Evolutionary conservation across 345 rosid species (phyloP).

Genomic region (Populus tremula): DNA sequence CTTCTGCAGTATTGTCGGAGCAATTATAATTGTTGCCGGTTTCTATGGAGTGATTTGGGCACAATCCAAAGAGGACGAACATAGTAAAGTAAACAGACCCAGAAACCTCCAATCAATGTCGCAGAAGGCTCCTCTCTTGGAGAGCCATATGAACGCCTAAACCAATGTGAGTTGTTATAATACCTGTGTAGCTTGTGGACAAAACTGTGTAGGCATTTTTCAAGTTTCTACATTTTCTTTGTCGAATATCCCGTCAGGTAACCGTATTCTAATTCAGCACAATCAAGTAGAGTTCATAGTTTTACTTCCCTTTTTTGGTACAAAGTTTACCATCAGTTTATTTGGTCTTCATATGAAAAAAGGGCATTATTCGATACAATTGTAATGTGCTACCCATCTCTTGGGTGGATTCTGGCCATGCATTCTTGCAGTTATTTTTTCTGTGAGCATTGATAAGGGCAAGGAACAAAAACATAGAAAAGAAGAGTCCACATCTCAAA

Average conservation of each 20-base stretch:
- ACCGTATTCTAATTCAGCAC: not conserved
- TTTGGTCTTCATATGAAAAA: not conserved
- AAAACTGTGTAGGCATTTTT: not conserved
- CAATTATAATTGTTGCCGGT: slow-evolving; percentile 43
- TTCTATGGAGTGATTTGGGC: slow-evolving; percentile 60
- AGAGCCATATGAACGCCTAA: slow-evolving; percentile 11
- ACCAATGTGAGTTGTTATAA: not conserved
- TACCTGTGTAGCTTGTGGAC: not conserved
- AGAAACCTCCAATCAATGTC: not conserved
- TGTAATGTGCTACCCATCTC: not conserved
- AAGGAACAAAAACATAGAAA: not conserved
- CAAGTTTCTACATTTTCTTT: not conserved
- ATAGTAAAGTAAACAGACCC: not conserved
- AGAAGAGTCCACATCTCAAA: not conserved
- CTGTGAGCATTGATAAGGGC: not conserved
- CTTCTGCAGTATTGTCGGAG: slow-evolving; percentile 43
- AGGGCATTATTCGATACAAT: not conserved
- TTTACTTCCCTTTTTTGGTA: not conserved
- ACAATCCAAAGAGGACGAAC: slow-evolving; percentile 34
- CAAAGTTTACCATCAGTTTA: not conserved
- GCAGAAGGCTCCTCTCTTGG: slow-evolving; percentile 28
- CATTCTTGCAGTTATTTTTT: not conserved
- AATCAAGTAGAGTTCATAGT: not conserved
- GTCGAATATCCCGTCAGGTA: not conserved
- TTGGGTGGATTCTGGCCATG: not conserved